A percentile compares a stretch with the other conserved stretches of the same genome.
phyloP scores from a whole-genome alignment of 148 eudicot species.

The Rhododendron kiyosumense region DNA sequence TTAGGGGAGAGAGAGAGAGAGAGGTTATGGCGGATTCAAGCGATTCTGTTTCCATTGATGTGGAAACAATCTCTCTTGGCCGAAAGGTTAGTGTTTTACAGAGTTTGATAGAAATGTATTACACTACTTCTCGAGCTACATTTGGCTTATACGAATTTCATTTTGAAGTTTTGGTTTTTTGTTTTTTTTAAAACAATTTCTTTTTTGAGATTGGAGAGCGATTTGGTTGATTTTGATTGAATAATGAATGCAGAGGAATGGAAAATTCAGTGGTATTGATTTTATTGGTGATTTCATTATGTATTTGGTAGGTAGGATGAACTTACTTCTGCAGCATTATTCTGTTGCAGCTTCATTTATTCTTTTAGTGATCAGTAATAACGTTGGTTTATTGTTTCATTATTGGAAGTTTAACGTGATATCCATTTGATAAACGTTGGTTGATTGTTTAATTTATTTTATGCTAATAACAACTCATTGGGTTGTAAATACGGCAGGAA shows the following conservation, averaged over 20 bases:
- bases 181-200: no score
- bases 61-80: constrained; percentile 49
- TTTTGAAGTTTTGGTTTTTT: background rate
- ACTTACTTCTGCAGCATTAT: background rate
- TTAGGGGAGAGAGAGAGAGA: constrained; percentile 1
- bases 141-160: background rate
- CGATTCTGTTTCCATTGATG: constrained; percentile 58
- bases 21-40: constrained; percentile 54
- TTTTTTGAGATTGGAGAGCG: background rate
- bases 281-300: background rate
- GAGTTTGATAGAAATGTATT: background rate
- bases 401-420: background rate
- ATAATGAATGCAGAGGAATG: background rate
- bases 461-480: no score
- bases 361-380: background rate
- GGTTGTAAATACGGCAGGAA: no score
- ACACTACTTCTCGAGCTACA: constrained; percentile 4
- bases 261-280: background rate
- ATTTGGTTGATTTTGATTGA: background rate
- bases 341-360: background rate
- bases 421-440: no score
- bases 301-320: background rate
- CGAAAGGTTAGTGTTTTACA: constrained; percentile 37
- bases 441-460: no score
- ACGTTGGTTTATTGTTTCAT: background rate